Percentiles rank a stretch among this genome's conserved stretches.
These are phyloP conservation scores for Euphorbia schlechtendalii DNA, from an alignment of 441 rosid genomes.

Conservation along the genomic window DNA sequence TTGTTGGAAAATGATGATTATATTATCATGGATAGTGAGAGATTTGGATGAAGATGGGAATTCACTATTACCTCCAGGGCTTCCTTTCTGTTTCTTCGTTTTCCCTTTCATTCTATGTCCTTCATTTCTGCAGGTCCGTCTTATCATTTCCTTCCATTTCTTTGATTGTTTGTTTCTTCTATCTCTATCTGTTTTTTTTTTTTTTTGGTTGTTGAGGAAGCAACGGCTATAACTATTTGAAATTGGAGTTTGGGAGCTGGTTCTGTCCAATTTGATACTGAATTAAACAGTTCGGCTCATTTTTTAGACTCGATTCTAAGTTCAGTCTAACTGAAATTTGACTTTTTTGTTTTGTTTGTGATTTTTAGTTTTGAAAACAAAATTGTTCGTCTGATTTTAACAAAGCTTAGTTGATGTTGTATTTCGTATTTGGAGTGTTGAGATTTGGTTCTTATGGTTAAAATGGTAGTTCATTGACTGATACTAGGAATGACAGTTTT, in stretches of 20 bases:
- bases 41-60: slow-evolving; percentile 20
- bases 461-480: slow-evolving; percentile 1
- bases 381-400: no score
- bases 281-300: no score
- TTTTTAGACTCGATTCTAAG: no score
- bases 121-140: slow-evolving; percentile 27
- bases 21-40: slow-evolving; percentile 24
- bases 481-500: slow-evolving; percentile 1
- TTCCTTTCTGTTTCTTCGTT: slow-evolving; percentile 21
- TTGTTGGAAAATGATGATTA: slow-evolving; percentile 34
- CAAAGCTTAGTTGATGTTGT: not conserved
- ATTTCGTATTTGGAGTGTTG: not conserved
- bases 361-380: no score
- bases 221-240: not conserved
- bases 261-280: no score
- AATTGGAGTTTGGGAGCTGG: not conserved
- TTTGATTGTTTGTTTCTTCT: no score
- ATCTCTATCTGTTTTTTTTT: not conserved
- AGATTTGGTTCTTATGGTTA: not conserved
- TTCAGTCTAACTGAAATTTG: no score
- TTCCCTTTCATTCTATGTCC: slow-evolving; percentile 12
- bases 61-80: not conserved
- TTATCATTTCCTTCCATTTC: not conserved
- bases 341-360: no score
- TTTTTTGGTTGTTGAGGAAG: slow-evolving; percentile 23